Evolutionary conservation across 345 rosid species (phyloP).

Genomic region (Barbarea vulgaris): DNA sequence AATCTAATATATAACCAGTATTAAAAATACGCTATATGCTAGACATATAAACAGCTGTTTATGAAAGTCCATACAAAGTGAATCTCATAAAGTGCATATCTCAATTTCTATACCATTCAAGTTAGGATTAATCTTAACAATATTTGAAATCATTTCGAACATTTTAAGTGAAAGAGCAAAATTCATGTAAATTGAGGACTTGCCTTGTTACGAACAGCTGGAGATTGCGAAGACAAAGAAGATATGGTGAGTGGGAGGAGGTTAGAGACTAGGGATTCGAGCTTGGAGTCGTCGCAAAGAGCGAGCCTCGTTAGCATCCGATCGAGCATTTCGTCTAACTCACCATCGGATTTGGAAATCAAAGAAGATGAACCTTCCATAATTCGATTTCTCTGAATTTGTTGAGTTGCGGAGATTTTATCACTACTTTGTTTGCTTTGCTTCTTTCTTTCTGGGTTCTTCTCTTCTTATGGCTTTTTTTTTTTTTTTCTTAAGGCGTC

Average conservation of each 20-base stretch:
- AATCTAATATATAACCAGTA: too few relatives aligned
- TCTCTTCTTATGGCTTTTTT: slow-evolving; percentile 6
- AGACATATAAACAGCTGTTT: too few relatives aligned
- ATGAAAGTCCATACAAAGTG: too few relatives aligned
- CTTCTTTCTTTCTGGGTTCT: slow-evolving; percentile 34
- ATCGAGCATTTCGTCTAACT: slow-evolving; percentile 83
- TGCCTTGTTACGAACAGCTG: slow-evolving; percentile 79
- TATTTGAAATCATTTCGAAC: too few relatives aligned
- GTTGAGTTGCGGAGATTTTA: neutral
- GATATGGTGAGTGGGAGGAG: slow-evolving; percentile 83
- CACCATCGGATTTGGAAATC: slow-evolving; percentile 60
- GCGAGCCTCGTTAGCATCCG: slow-evolving; percentile 92
- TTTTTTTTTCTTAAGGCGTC: slow-evolving; percentile 1
- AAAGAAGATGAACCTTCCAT: slow-evolving; percentile 61
- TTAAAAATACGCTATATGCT: too few relatives aligned
- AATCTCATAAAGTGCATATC: too few relatives aligned
- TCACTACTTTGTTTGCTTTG: slow-evolving; percentile 17
- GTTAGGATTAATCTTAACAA: neutral
- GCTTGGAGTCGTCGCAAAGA: slow-evolving; percentile 86
- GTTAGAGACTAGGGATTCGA: slow-evolving; percentile 66
- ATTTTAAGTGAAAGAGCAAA: neutral
- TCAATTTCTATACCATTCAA: neutral
- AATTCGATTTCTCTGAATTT: neutral
- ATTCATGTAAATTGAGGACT: neutral
- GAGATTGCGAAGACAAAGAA: slow-evolving; percentile 68